A percentile compares a stretch with the other conserved stretches of the same genome.
These are phyloP conservation scores for Torrubiellomyces zombiae DNA, from an alignment of 2,329 filamentous ascomycete species.

Conservation along the genomic window DNA sequence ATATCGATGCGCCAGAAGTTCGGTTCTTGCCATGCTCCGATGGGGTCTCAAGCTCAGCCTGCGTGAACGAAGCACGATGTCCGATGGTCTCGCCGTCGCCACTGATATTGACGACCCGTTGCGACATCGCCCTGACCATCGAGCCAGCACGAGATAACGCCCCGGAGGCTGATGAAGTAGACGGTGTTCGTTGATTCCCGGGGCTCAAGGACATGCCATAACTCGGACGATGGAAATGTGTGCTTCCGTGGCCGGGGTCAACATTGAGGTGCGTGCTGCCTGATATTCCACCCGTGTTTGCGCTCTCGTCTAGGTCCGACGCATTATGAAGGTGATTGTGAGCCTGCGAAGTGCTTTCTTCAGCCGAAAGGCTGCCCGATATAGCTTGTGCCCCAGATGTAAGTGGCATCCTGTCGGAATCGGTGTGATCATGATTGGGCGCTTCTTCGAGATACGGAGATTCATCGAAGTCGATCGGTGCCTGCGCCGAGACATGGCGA, in stretches of 20 bases:
- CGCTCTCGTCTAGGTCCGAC: conserved; percentile 37
- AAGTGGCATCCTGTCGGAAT: conserved; percentile 43
- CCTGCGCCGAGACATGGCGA: conserved; percentile 1
- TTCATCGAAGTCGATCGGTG: conserved; percentile 12
- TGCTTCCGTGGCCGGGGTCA: conserved; percentile 37
- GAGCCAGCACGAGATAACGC: conserved; percentile 55
- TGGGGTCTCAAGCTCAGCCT: conserved; percentile 36
- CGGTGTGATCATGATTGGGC: conserved; percentile 21
- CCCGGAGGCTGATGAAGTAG: conserved; percentile 45
- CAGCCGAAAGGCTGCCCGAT: conserved; percentile 27
- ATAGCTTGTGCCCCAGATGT: conserved; percentile 39
- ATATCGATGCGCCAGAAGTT: conserved; percentile 15
- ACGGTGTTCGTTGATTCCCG: conserved; percentile 35
- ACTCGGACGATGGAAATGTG: conserved; percentile 29
- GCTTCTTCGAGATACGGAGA: conserved; percentile 18
- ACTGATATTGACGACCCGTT: conserved; percentile 93
- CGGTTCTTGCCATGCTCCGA: conserved; percentile 16
- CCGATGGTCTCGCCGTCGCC: conserved; percentile 79
- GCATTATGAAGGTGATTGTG: conserved; percentile 42
- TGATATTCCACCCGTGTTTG: conserved; percentile 34
- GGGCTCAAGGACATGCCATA: conserved; percentile 41
- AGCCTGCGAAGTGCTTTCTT: conserved; percentile 21
- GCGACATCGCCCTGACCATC: conserved; percentile 75
- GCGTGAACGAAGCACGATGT: conserved; percentile 46
- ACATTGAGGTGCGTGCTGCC: conserved; percentile 33